Evolutionary conservation across 2,329 filamentous ascomycete species (phyloP), one percentile per base, ranked within the genome.

Genomic region (Xylariaceae sp.): DNA sequence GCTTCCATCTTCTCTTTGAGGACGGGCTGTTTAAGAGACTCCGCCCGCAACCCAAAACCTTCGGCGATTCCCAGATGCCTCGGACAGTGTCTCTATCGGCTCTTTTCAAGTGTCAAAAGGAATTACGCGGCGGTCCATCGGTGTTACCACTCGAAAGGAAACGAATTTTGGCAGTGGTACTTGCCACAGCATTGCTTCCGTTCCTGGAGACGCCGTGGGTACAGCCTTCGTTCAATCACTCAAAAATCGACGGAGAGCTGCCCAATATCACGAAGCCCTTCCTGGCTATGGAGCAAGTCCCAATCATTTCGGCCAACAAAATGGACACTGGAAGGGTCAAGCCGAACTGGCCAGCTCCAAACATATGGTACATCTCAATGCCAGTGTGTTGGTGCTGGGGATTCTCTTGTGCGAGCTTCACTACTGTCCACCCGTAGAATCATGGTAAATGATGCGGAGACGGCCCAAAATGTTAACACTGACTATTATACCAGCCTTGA

Each of bases 211-310:
- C 49, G 5, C 36, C 43, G 15, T 52, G 49, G 49, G 9, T 47
- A 29, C 49, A 52, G 30, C 29, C 29, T 5, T 47, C 49, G 0
- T 47, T 52, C 13, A 52, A 52, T 36, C 49, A 52, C 36, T 47
- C 49, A 2, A 52, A 52, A 16, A 52, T 52, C 2, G 15, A 52
- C 16, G 49, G 22, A 41, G 36, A 52, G 32, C 44, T 52, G 6
- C 49, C 49, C 21, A 13, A 52, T n/a, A 52, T 52, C 49, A 52
- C 49, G 12, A 52, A 47, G 34, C 49, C 49, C 16, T 52, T 52
- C 7, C 10, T 52, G 6, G 43, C 37, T 19, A 16, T 52, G 22
- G 49, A 52, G 22, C 43, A 52, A 12, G 13, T 41, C 40, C 49
- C 49, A 5, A 46, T 46, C 42, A 46, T 51, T 15, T 46, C 49